A percentile compares a stretch with the other conserved stretches of the same genome.
Evolutionary conservation across 805 yeast genomes (phyloP).

Genomic region (Komagataella ulmi): DNA sequence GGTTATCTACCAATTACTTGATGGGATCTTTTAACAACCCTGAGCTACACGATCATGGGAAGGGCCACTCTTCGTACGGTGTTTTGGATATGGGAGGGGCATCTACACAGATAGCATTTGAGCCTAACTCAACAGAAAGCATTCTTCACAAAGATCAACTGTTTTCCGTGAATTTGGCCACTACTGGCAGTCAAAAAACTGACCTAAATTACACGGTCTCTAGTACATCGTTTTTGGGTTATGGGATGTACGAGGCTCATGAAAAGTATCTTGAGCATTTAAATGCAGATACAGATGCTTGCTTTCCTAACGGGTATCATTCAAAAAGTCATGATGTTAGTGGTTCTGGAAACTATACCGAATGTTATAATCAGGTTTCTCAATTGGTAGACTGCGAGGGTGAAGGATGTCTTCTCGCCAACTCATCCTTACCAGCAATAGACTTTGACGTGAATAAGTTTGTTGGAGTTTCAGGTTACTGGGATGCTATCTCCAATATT

Average conservation of each 20-base stretch:
- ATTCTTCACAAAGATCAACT: constrained; percentile 53
- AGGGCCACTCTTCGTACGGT: constrained; percentile 45
- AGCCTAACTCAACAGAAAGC: constrained; percentile 55
- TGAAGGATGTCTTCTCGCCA: constrained; percentile 86
- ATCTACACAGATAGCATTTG: constrained; percentile 90
- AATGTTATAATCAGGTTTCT: constrained; percentile 57
- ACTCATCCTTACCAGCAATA: constrained; percentile 85
- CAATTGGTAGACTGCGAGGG: constrained; percentile 81
- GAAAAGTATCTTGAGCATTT: constrained; percentile 41
- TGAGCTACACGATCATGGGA: constrained; percentile 9
- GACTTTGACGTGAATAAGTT: constrained; percentile 72
- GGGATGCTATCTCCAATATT: constrained; percentile 93
- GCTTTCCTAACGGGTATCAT: constrained; percentile 60
- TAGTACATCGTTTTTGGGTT: constrained; percentile 91
- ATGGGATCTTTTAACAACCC: constrained; percentile 48
- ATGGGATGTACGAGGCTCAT: constrained; percentile 93
- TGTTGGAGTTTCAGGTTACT: constrained; percentile 90
- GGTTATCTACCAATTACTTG: constrained; percentile 84
- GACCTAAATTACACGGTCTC: constrained; percentile 61
- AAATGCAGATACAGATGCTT: constrained; percentile 50
- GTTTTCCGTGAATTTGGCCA: neutral
- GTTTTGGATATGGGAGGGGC: constrained; percentile 99
- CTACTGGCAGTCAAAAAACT: constrained; percentile 41
- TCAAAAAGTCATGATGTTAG: constrained; percentile 34
- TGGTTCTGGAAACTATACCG: constrained; percentile 73